Evolutionary conservation across 306 rosid species (phyloP), one percentile per base, ranked within the genome.

Genomic region (Biancaea sappan): DNA sequence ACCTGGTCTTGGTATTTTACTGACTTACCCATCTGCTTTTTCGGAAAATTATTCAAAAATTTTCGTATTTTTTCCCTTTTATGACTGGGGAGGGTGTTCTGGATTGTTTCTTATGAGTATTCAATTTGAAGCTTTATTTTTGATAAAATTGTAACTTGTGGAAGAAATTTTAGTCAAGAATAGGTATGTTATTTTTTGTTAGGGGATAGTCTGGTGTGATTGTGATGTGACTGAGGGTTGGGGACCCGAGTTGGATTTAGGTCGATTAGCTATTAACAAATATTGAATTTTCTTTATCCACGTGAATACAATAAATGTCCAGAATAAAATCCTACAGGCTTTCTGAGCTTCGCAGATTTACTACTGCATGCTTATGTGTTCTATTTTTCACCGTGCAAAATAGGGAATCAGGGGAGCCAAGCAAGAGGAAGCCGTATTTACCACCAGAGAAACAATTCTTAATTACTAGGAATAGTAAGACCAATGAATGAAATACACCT

Each of bases 401-500:
- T 52, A 91, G 99, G 99, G 99, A 94, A 75, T 87, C 97, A 0
- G 99, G 99, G 47, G 99, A 94, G 50, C 90, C 94, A 32, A 81
- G 84, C 86, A 90, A 92, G 90, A 87, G 96, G 92, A 94, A 94
- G 82, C 51, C 96, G 0, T 94, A 90, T 80, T 86, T 94, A 37
- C 99, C 99, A 19, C 59, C 81, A 3, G 96, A 88, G 41, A 94
- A 94, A 77, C 99, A 92, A 79, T 92, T 90, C 80, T 85, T 94
- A 74, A 86, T 94, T 34, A 91, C 99, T 63, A 88, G 99, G 77
- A 94, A 94, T 61, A 97, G 99, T 94, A 85, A 26, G 69, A 66
- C 14, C 69, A 37, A 1, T 74, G 40, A 9, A 38, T 67, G 57
- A 22, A 18, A 14, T 22, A 16, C 16, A 40, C 60, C n/a, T n/a